These are phyloP conservation scores for Trichosporon ovoides DNA, from an alignment of 1,284 basidiomycete genomes.

Conservation along the genomic window DNA sequence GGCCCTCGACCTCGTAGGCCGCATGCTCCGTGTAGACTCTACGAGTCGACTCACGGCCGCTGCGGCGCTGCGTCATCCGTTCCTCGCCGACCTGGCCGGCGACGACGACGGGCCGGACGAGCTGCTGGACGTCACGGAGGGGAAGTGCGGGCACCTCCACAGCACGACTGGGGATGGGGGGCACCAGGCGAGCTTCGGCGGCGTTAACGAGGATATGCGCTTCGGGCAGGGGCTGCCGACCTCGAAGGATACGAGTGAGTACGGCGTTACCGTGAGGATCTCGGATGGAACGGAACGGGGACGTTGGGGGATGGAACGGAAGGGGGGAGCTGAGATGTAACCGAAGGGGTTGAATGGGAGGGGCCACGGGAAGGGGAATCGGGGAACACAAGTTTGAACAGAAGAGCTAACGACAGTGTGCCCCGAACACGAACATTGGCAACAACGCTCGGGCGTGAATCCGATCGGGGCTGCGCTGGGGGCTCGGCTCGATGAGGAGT, in stretches of 20 bases:
- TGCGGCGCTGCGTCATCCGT: constrained; percentile 69
- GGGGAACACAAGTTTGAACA: too few relatives aligned
- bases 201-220: constrained; percentile 32
- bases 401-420: constrained; percentile 27
- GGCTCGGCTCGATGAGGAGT: constrained; percentile 16
- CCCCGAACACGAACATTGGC: constrained; percentile 44
- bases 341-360: too few relatives aligned
- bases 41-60: constrained; percentile 69
- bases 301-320: too few relatives aligned
- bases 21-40: constrained; percentile 67
- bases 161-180: constrained; percentile 23
- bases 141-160: constrained; percentile 42
- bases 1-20: constrained; percentile 67
- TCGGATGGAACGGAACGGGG: too few relatives aligned
- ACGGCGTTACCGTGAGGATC: too few relatives aligned
- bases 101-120: constrained; percentile 28
- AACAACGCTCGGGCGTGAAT: constrained; percentile 34
- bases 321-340: too few relatives aligned
- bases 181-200: constrained; percentile 36
- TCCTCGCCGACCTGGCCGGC: constrained; percentile 51
- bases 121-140: constrained; percentile 26
- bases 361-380: too few relatives aligned
- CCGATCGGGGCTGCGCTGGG: constrained; percentile 27
- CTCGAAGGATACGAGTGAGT: constrained; percentile 22
- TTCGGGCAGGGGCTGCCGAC: constrained; percentile 41